A percentile compares a stretch with the other conserved stretches of the same genome.
These are phyloP conservation scores for Cyamopsis tetragonoloba DNA, from an alignment of 306 rosid genomes.

Conservation along the genomic window DNA sequence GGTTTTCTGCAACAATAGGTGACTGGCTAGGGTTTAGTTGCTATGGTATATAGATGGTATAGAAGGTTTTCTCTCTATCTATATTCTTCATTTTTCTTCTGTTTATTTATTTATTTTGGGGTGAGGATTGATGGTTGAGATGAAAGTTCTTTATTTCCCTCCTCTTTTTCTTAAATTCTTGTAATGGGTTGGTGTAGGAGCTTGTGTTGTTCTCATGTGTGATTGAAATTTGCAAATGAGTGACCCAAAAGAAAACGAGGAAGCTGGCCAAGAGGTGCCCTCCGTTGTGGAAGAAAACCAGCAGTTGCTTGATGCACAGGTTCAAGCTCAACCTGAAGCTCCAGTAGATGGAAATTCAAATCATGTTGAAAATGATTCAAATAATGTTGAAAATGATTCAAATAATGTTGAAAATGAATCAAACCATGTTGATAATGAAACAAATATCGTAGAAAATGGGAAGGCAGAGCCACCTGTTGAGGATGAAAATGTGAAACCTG, in stretches of 20 bases:
- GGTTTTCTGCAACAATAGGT: background rate
- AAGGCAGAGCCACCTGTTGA: constrained; percentile 24
- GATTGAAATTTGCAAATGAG: constrained; percentile 50
- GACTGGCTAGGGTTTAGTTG: constrained; percentile 35
- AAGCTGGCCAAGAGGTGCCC: constrained; percentile 24
- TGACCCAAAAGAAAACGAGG: constrained; percentile 48
- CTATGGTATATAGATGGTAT: no score
- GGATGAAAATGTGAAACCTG: constrained; percentile 20
- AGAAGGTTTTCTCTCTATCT: background rate
- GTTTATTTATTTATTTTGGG: background rate
- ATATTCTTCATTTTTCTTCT: background rate
- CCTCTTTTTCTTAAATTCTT: background rate
- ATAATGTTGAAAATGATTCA: constrained; percentile 25
- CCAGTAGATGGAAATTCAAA: constrained; percentile 22
- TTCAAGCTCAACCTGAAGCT: constrained; percentile 22
- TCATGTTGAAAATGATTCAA: constrained; percentile 25
- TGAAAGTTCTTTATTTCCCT: background rate
- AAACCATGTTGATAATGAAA: constrained; percentile 26
- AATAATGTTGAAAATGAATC: constrained; percentile 27
- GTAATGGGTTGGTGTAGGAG: constrained; percentile 24
- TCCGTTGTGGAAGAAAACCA: constrained; percentile 29
- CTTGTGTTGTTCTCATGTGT: constrained; percentile 23
- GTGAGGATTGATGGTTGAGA: background rate
- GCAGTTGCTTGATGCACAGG: constrained; percentile 22
- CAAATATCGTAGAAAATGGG: background rate